Evolutionary conservation across 2,329 filamentous ascomycete genomes (phyloP), one percentile per base, ranked within the genome.

Genomic region (Calonectria multiphialidica): DNA sequence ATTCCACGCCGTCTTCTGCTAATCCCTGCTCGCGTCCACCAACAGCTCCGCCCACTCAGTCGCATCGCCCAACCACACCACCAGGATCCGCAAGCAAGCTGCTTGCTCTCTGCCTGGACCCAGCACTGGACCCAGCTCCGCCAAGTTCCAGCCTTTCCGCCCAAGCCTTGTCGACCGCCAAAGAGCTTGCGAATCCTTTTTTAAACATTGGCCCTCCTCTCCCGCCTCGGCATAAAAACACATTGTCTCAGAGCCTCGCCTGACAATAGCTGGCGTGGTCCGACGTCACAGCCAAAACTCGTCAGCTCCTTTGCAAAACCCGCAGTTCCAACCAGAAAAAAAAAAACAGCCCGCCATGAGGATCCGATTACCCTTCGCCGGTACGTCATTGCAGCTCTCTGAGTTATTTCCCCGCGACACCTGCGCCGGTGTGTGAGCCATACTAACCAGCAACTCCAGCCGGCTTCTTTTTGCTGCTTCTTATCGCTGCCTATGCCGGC

Each of bases 331-430:
- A 53, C 47, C 30, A 73, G 63, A 47, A 47, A 23, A 47, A 42
- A 45, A 47, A 47, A 25, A 50, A 49, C 21, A 10, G 30, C 61
- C 68, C 40, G 73, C 77, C 68, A 97, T 98, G 93, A 94, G 94
- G 84, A 95, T 98, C 86, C 92, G 96, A 81, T 90, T 95, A 80
- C 93, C 94, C 68, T 98, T 98, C 82, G 95, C 95, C 86, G 94
- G 96, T 97, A 87, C 81, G 91, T 73, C 73, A 76, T 75, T 67
- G 45, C 55, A 42, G 35, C 59, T 66, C 57, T 47, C 59, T 40
- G 40, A 28, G 35, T 68, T 61, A 50, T 69, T 35, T 64, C 53
- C 21, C 33, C 35, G 33, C 42, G 35, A 64, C 55, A 18, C 16
- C 25, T 18, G 16, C 5, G 13, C 23, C 30, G 7, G 10, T 40